Evolutionary conservation across 352 stramenopile species (phyloP), one percentile per base, ranked within the genome.

Genomic region (Thalassiosira pacifica): DNA sequence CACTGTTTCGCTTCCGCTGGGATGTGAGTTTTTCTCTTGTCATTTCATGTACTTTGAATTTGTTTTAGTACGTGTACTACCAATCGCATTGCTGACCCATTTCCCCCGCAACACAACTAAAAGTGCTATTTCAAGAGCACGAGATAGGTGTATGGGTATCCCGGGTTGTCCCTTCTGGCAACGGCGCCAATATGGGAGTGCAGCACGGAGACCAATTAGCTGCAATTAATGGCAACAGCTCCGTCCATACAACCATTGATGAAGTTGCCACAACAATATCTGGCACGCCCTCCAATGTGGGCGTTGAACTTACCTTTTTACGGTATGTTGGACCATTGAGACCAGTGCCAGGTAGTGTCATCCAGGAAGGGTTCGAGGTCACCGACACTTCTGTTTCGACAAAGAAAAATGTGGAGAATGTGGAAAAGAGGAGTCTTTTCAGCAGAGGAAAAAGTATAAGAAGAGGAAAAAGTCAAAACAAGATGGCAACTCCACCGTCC

Each of bases 61-160:
- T 45, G 24, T 32, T 27, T 18, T 2, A 31, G 8, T 18, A 31
- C 18, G 10, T 59, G 18, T 10, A 26, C 31, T 61, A 24, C 52
- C 19, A 61, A 29, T 31, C 45, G 22, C 8, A 64, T 10, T 3
- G 6, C 55, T 64, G 9, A 61, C 9, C 55, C 18, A n/a, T 64
- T 65, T 16, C 31, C 29, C 57, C 0, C 63, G 9, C 31, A 22
- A 70, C 69, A 67, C 52, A 73, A 66, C 48, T 26, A 29, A 63
- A 29, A 92, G 86, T 94, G 1, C 77, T 95, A 26, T 92, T 95
- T 74, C 83, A 93, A 86, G 91, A 94, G 68, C 90, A 94, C 45
- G 75, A 85, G 48, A 86, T 87, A 32, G 91, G 91, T 26, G 92
- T 88, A 74, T 95, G 90, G 80, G 86, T 95, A 31, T 81, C 81